Base-by-base conservation (phyloP, 176 grass and related monocot genomes). In the Pontederia crassipes region DNA sequence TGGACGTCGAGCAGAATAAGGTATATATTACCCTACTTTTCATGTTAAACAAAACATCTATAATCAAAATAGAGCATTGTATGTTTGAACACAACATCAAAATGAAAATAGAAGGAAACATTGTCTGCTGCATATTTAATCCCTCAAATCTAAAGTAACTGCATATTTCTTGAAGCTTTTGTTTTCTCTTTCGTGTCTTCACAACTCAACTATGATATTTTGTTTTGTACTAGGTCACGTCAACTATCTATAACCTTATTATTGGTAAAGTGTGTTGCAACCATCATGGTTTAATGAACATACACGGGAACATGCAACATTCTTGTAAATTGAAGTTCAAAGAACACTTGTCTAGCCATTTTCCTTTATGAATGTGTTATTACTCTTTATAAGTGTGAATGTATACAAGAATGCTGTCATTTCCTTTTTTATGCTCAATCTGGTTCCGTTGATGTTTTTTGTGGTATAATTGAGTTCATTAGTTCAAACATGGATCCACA, bases 1-100 rank as follows among this genome's bases (percentile, higher is more conserved):
- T n/a, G n/a, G n/a, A n/a, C n/a, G n/a, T n/a, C n/a, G n/a, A 86
- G 58, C 89, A 85, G 89, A 81, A 79, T 52, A 95, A 95, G 89
- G 89, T 95, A 83, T 52, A 17, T 40, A 62, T 70, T 48, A 0
- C 6, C 2, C 4, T 62, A 15, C 5, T 53, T 52, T 53, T 53
- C 11, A 13, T 62, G 13, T 40, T 45, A 40, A 4, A 35, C n/a
- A n/a, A n/a, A n/a, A n/a, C n/a, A n/a, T n/a, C n/a, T n/a, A n/a
- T n/a, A n/a, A n/a, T n/a, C n/a, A n/a, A n/a, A n/a, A n/a, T n/a
- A n/a, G n/a, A n/a, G n/a, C n/a, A n/a, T n/a, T n/a, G 4, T 4
- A 2, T 35, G 29, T 4, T 35, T 35, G 29, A 35, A 35, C 2
- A 4, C 2, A 35, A 35, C 29, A 35, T 40, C 60, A 62, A 17